Evolutionary conservation across 192 early-diverging fungal species (phyloP).

Genomic region (Coemansia sp.): DNA sequence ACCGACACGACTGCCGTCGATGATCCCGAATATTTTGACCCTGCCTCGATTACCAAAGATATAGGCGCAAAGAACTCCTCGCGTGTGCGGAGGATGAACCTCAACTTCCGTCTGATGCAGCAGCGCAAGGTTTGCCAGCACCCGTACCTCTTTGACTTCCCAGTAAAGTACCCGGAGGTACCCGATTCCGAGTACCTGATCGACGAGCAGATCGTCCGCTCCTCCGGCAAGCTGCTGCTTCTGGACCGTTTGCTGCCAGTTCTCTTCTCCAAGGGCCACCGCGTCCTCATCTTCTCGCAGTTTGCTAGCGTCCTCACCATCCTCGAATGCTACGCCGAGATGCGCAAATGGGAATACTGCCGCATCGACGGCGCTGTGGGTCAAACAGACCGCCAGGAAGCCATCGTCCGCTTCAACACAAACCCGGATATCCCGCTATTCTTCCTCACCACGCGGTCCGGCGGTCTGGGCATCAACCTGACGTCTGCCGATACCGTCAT

Average conservation of each 20-base stretch:
- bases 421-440: conserved; percentile 64
- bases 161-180: conserved; percentile 55
- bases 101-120: conserved; percentile 85
- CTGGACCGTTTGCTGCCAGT: conserved; percentile 79
- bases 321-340: conserved; percentile 85
- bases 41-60: too few relatives aligned
- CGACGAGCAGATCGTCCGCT: conserved; percentile 61
- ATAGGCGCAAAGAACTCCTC: conserved; percentile 20
- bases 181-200: conserved; percentile 61
- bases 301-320: conserved; percentile 88
- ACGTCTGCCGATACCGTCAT: conserved; percentile 96
- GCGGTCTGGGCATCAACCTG: conserved; percentile 96
- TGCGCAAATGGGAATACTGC: conserved; percentile 79
- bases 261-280: conserved; percentile 80
- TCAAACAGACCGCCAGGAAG: conserved; percentile 77
- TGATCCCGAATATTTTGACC: too few relatives aligned
- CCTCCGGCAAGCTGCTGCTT: conserved; percentile 86
- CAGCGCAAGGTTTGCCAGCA: conserved; percentile 96
- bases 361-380: conserved; percentile 85
- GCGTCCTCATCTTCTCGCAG: conserved; percentile 93
- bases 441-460: conserved; percentile 91
- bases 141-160: conserved; percentile 89
- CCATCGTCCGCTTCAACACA: conserved; percentile 56
- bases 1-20: neutral
- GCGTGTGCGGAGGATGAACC: conserved; percentile 59